These are phyloP conservation scores for Infundibulicybe gibba DNA, from an alignment of 768 basidiomycete genomes.

Conservation along the genomic window DNA sequence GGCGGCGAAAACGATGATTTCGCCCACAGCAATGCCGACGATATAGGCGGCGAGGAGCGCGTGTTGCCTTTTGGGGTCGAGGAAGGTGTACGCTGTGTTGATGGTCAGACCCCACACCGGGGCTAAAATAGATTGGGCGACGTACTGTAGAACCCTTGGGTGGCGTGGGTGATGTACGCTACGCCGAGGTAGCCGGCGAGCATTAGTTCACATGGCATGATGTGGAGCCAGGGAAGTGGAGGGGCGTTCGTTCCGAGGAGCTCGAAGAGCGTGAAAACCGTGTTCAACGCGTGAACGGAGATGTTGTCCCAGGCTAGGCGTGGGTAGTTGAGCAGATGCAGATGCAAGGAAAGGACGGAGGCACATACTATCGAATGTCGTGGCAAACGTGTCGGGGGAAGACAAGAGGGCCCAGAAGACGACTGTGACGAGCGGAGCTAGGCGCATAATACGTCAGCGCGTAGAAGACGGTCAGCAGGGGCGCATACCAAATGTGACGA, in stretches of 20 bases:
- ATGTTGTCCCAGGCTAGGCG: conserved; percentile 54
- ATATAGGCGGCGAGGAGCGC: conserved; percentile 57
- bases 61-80: conserved; percentile 45
- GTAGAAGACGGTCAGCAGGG: neutral
- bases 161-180: conserved; percentile 61
- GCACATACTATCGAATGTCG: conserved; percentile 33
- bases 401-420: conserved; percentile 61
- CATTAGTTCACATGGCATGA: conserved; percentile 43
- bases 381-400: conserved; percentile 33
- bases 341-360: neutral
- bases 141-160: conserved; percentile 66
- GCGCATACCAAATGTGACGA: conserved; percentile 55
- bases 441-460: neutral
- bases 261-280: conserved; percentile 53
- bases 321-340: neutral
- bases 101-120: too few relatives aligned
- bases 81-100: conserved; percentile 59
- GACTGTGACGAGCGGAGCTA: conserved; percentile 62
- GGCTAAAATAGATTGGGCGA: conserved; percentile 4
- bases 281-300: conserved; percentile 61
- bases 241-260: conserved; percentile 49
- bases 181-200: conserved; percentile 59
- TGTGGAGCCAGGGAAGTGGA: conserved; percentile 48
- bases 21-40: conserved; percentile 53
- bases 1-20: too few relatives aligned